Evolutionary conservation across 1,284 basidiomycete species (phyloP), one percentile per base, ranked within the genome.

Genomic region (Coniophora puteana): DNA sequence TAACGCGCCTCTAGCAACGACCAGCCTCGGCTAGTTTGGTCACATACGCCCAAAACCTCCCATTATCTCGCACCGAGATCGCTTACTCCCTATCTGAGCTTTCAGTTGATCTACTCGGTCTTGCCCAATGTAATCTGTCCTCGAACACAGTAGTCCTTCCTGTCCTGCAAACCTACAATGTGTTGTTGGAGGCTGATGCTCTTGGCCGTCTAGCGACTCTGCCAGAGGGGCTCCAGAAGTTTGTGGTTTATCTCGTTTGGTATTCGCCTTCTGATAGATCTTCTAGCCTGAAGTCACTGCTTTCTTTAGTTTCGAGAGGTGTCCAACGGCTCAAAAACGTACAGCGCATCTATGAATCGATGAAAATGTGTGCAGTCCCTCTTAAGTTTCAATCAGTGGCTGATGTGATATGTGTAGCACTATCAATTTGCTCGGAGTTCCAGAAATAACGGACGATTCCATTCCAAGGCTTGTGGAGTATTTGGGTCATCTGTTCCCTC

Each of bases 121-220:
- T 80, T 43, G 78, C 69, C 1, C 71, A 71, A 47, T 55, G 65
- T 21, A 78, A 84, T 46, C 51, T 80, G 27, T 62, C 68, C 13
- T 74, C 75, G 4, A 95, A 94, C 55, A 68, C 71, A 22, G 62
- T 86, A 24, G 81, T 93, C 31, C 69, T 94, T 10, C 91, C 92
- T 1, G 72, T 87, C 3, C 63, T 93, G 46, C 83, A 89, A 51
- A 83, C 83, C 1, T 74, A 89, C 43, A 81, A 81, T 49, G 65
- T 85, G 32, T 62, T 94, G 16, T 68, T 91, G 6, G 81, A 88
- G 52, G 78, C 73, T 30, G 79, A 82, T 44, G 74, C 68, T 8
- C 64, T 89, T 39, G 59, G 62, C 21, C 57, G 59, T 23, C 59
- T 85, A 23, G 56, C 65, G 66, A 69, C 20, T 64, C 69, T 42